phyloP scores from a whole-genome alignment of 2,329 filamentous ascomycete species.

The Ophiosphaerella narmari region DNA sequence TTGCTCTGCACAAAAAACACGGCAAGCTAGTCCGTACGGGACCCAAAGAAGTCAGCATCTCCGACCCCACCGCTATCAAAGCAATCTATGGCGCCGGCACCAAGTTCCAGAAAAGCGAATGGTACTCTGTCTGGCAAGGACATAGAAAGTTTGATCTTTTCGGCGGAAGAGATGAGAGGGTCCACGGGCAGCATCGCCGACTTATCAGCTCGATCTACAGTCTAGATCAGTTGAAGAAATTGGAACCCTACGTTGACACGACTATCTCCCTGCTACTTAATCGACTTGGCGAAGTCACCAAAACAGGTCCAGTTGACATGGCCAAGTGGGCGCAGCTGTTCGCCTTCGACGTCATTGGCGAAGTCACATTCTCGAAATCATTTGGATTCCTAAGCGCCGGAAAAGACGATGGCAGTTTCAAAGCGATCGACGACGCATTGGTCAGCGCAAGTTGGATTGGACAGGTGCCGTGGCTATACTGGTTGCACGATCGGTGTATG shows the following conservation, averaged over 20 bases:
- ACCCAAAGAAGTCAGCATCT: conserved; percentile 14
- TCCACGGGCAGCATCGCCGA: conserved; percentile 14
- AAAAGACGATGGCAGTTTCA: conserved; percentile 8
- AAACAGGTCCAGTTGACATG: conserved; percentile 20
- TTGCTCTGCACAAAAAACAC: conserved; percentile 10
- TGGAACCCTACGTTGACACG: conserved; percentile 46
- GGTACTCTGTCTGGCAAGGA: conserved; percentile 20
- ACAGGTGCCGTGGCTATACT: conserved; percentile 44
- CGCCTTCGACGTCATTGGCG: conserved; percentile 48
- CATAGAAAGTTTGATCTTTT: conserved; percentile 14
- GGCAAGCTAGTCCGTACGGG: conserved; percentile 16
- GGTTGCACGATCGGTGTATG: conserved; percentile 40
- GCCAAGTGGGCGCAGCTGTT: conserved; percentile 42
- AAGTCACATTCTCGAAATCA: conserved; percentile 21
- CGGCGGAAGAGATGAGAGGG: conserved; percentile 15
- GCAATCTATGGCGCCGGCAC: conserved; percentile 24
- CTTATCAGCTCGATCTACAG: conserved; percentile 40
- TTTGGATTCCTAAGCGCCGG: conserved; percentile 23
- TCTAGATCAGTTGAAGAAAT: conserved; percentile 38
- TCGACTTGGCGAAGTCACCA: conserved; percentile 34
- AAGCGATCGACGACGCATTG: conserved; percentile 38
- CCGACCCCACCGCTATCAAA: conserved; percentile 12
- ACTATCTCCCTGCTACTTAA: conserved; percentile 26
- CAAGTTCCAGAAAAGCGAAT: conserved; percentile 24
- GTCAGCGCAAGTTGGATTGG: conserved; percentile 46